Evolutionary conservation across 345 rosid genomes (phyloP).

Genomic region (Linum trigynum): DNA sequence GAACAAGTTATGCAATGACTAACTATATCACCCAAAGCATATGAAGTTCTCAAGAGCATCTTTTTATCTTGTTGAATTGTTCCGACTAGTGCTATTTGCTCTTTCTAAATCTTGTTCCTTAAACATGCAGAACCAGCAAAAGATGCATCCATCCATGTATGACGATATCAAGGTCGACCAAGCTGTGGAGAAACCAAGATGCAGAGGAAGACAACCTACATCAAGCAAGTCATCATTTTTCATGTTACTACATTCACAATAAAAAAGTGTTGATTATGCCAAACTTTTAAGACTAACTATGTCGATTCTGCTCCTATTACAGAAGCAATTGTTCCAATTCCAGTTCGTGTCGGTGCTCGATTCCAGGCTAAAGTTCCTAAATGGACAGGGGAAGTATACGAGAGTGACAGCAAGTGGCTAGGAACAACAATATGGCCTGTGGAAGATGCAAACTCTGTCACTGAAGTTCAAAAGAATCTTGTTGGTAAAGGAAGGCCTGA

Average conservation of each 20-base stretch:
- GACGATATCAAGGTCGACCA: slow-evolving; percentile 23
- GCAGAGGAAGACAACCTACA: slow-evolving; percentile 12
- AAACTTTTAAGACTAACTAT: slow-evolving; percentile 10
- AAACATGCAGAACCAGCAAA: slow-evolving; percentile 45
- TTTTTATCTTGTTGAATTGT: not conserved
- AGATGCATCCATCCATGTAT: slow-evolving; percentile 48
- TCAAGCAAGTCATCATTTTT: slow-evolving; percentile 12
- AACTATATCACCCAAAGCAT: not conserved
- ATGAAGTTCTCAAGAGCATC: not conserved
- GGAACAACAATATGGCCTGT: slow-evolving; percentile 21
- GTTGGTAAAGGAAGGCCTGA: slow-evolving; percentile 23
- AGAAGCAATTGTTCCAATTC: not conserved
- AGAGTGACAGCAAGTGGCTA: slow-evolving; percentile 22
- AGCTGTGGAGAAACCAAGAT: slow-evolving; percentile 22
- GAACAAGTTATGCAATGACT: not conserved
- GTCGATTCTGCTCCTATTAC: slow-evolving; percentile 1
- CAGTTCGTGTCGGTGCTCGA: slow-evolving; percentile 13
- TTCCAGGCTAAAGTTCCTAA: slow-evolving; percentile 27
- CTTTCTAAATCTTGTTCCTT: not conserved
- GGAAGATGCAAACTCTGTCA: slow-evolving; percentile 1
- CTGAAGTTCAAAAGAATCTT: not conserved
- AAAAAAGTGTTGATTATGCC: slow-evolving; percentile 13
- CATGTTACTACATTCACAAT: slow-evolving; percentile 21
- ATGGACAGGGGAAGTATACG: slow-evolving; percentile 17
- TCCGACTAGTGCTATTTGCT: not conserved